Conservation (phyloP, 1,284 basidiomycete species). For the Ceratobasidium sp. region DNA sequence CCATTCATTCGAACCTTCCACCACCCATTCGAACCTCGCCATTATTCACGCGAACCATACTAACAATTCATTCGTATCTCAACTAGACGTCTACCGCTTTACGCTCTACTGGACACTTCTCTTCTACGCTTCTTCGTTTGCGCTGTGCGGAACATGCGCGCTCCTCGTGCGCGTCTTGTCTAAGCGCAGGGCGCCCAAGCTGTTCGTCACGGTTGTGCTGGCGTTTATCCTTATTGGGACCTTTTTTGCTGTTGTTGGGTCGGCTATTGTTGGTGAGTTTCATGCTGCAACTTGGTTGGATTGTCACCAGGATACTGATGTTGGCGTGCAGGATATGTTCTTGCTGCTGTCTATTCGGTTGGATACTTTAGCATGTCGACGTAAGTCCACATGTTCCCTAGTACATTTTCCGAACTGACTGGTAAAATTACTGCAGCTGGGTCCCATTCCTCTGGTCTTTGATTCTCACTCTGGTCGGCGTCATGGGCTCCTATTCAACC, state of each 20-base stretch:
- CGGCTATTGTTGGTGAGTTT: slow-evolving; percentile 52
- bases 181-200: slow-evolving; percentile 38
- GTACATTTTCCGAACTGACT: neutral
- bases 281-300: neutral
- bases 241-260: slow-evolving; percentile 53
- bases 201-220: slow-evolving; percentile 50
- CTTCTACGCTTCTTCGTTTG: slow-evolving; percentile 53
- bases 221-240: slow-evolving; percentile 50
- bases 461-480: slow-evolving; percentile 43
- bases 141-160: slow-evolving; percentile 53
- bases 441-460: slow-evolving; percentile 45
- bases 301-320: neutral
- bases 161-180: slow-evolving; percentile 46
- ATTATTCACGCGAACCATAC: too few relatives aligned
- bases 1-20: neutral
- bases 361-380: slow-evolving; percentile 58
- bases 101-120: slow-evolving; percentile 58
- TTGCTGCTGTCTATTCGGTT: slow-evolving; percentile 58
- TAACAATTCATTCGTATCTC: slow-evolving; percentile 19
- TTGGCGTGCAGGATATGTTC: slow-evolving; percentile 52
- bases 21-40: neutral
- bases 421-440: slow-evolving; percentile 37
- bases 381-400: slow-evolving; percentile 49
- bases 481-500: slow-evolving; percentile 46
- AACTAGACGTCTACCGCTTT: slow-evolving; percentile 56